Conservation (phyloP, 768 basidiomycete species). For the Collybiopsis confluens region DNA sequence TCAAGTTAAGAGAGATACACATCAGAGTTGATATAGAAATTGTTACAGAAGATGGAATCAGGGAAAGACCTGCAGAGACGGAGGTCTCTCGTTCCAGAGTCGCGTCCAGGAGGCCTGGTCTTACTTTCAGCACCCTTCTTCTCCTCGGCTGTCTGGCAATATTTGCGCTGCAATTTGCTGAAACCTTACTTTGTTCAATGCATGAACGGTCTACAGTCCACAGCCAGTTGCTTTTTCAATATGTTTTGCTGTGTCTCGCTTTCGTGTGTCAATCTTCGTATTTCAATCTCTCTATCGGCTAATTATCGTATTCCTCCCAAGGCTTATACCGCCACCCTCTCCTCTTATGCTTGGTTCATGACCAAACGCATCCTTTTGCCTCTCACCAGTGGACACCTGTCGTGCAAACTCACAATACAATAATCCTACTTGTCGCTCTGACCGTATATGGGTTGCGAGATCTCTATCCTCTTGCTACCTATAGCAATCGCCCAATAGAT, state of each 20-base stretch:
- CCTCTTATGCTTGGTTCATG: neutral
- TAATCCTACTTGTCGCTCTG: conserved; percentile 20
- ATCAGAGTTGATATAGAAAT: too few relatives aligned
- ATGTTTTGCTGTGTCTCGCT: neutral
- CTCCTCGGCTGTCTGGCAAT: neutral
- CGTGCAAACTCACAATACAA: neutral
- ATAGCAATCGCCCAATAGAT: conserved; percentile 34
- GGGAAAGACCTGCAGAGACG: neutral
- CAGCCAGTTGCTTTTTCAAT: neutral
- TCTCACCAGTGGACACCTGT: neutral
- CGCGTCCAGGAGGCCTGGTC: neutral
- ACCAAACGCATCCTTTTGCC: neutral
- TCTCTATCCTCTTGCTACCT: conserved; percentile 44
- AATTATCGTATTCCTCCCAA: neutral
- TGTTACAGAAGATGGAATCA: too few relatives aligned
- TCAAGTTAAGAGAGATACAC: neutral
- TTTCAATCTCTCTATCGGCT: neutral
- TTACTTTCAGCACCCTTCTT: neutral
- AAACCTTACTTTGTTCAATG: neutral
- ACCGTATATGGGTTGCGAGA: conserved; percentile 36
- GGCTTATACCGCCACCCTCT: neutral
- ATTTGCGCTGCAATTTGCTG: neutral
- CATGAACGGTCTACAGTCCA: neutral
- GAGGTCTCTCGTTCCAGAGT: neutral
- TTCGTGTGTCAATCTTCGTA: neutral